Evolutionary conservation across 495 filamentous ascomycete species (phyloP).

Genomic region (Aspergillus cristatus): DNA sequence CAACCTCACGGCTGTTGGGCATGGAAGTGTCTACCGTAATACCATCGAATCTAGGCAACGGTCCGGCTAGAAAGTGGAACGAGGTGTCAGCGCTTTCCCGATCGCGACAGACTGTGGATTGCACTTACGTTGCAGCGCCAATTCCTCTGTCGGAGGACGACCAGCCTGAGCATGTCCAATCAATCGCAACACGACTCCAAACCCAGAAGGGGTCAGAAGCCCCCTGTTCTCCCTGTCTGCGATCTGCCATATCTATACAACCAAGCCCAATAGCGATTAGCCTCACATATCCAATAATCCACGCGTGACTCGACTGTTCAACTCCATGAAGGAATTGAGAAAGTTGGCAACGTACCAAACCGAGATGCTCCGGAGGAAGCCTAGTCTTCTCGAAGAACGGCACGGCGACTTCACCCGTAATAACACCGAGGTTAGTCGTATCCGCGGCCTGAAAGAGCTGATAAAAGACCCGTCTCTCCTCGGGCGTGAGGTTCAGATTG

Average conservation of each 20-base stretch:
- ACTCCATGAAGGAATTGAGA: not conserved
- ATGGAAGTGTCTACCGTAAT: slow-evolving; percentile 35
- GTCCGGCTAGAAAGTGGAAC: slow-evolving; percentile 51
- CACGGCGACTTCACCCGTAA: slow-evolving; percentile 92
- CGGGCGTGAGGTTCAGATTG: slow-evolving; percentile 76
- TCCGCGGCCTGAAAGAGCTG: slow-evolving; percentile 88
- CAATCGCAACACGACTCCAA: slow-evolving; percentile 81
- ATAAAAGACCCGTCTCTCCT: slow-evolving; percentile 89
- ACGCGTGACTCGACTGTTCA: not conserved
- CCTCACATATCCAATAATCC: not conserved
- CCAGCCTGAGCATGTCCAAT: slow-evolving; percentile 93
- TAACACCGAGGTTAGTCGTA: slow-evolving; percentile 79
- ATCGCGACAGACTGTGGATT: too few species aligned
- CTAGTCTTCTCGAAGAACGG: slow-evolving; percentile 97
- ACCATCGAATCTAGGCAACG: slow-evolving; percentile 88
- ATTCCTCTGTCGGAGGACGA: slow-evolving; percentile 66
- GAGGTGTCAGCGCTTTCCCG: slow-evolving; percentile 9
- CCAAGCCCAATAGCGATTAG: slow-evolving; percentile 4
- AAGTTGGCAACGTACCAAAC: slow-evolving; percentile 56
- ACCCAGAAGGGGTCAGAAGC: slow-evolving; percentile 82
- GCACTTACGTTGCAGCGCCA: slow-evolving; percentile 56
- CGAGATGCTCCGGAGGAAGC: slow-evolving; percentile 71
- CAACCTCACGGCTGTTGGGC: slow-evolving; percentile 30
- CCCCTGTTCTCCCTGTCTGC: slow-evolving; percentile 95
- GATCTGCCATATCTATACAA: slow-evolving; percentile 88